phyloP scores from a whole-genome alignment of 495 filamentous ascomycete species.

The Chaetomidium leptoderma region DNA sequence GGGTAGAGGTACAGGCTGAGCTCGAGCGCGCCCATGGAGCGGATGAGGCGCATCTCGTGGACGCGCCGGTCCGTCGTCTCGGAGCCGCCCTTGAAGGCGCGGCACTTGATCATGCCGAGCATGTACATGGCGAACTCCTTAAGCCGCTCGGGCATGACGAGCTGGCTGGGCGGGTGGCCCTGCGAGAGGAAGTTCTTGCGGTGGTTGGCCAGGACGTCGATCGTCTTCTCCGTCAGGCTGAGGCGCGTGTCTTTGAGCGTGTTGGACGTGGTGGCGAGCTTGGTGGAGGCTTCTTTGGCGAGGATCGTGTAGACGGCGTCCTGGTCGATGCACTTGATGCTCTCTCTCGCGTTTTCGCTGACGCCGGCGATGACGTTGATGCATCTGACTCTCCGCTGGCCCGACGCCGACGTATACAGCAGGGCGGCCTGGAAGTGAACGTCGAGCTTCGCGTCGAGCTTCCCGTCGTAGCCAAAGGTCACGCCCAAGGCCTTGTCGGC shows the following conservation, averaged over 20 bases:
- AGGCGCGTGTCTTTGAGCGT: slow-evolving; percentile 84
- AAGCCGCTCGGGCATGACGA: slow-evolving; percentile 90
- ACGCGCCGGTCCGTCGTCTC: slow-evolving; percentile 90
- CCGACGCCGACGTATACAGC: slow-evolving; percentile 87
- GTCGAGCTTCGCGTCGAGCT: slow-evolving; percentile 91
- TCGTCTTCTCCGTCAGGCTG: slow-evolving; percentile 81
- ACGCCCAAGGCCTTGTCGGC: slow-evolving; percentile 91
- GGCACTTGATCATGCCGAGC: slow-evolving; percentile 83
- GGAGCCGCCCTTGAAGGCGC: slow-evolving; percentile 89
- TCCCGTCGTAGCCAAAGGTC: slow-evolving; percentile 93
- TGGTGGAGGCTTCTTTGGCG: slow-evolving; percentile 86
- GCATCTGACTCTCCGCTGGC: slow-evolving; percentile 87
- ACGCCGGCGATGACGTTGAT: slow-evolving; percentile 90
- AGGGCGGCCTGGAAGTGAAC: slow-evolving; percentile 96
- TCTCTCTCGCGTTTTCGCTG: slow-evolving; percentile 74
- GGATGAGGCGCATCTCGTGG: slow-evolving; percentile 86
- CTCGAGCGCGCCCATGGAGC: slow-evolving; percentile 78
- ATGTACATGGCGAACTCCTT: slow-evolving; percentile 98
- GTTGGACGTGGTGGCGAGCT: slow-evolving; percentile 63
- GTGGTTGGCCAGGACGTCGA: slow-evolving; percentile 91
- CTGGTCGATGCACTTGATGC: slow-evolving; percentile 89
- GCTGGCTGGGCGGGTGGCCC: slow-evolving; percentile 83
- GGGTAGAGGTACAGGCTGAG: slow-evolving; percentile 93
- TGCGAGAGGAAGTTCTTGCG: slow-evolving; percentile 78
- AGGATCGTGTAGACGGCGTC: slow-evolving; percentile 84